These are phyloP conservation scores for Brettanomyces anomalus DNA, from an alignment of 805 yeast species.

Conservation along the genomic window DNA sequence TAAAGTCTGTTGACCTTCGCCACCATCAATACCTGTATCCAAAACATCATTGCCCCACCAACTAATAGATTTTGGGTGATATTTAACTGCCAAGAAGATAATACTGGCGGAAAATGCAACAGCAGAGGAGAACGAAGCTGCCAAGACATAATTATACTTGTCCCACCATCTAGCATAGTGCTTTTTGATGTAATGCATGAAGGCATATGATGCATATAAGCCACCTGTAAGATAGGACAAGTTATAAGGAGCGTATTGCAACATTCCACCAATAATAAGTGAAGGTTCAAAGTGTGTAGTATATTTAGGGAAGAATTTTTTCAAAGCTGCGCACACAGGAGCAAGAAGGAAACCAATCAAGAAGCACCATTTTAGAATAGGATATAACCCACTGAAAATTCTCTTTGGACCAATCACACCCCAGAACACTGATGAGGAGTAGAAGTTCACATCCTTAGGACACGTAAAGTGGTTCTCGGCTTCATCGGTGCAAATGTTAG, in stretches of 20 bases:
- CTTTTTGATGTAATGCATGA: conserved; percentile 42
- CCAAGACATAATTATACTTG: conserved; percentile 41
- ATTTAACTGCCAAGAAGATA: conserved; percentile 43
- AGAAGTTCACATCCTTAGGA: conserved; percentile 35
- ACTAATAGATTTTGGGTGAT: conserved; percentile 30
- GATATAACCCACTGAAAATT: conserved; percentile 30
- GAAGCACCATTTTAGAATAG: conserved; percentile 23
- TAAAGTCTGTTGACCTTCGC: too few relatives aligned
- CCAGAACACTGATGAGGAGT: conserved; percentile 51
- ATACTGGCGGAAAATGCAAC: conserved; percentile 51
- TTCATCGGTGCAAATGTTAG: conserved; percentile 31
- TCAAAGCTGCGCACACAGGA: conserved; percentile 22
- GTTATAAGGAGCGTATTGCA: conserved; percentile 43
- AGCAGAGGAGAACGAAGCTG: conserved; percentile 54
- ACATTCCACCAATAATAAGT: conserved; percentile 41
- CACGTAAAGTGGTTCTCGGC: conserved; percentile 40
- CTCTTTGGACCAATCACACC: conserved; percentile 56
- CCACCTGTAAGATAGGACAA: conserved; percentile 36
- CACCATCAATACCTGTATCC: not conserved
- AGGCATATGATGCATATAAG: conserved; percentile 22
- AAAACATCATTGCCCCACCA: conserved; percentile 58
- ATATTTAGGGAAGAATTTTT: conserved; percentile 15
- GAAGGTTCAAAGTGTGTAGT: conserved; percentile 39
- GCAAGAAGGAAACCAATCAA: conserved; percentile 27
- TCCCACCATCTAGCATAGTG: conserved; percentile 50